Evolutionary conservation across 2,329 filamentous ascomycete genomes (phyloP), one percentile per base, ranked within the genome.

Genomic region (Verticillium klebahnii): DNA sequence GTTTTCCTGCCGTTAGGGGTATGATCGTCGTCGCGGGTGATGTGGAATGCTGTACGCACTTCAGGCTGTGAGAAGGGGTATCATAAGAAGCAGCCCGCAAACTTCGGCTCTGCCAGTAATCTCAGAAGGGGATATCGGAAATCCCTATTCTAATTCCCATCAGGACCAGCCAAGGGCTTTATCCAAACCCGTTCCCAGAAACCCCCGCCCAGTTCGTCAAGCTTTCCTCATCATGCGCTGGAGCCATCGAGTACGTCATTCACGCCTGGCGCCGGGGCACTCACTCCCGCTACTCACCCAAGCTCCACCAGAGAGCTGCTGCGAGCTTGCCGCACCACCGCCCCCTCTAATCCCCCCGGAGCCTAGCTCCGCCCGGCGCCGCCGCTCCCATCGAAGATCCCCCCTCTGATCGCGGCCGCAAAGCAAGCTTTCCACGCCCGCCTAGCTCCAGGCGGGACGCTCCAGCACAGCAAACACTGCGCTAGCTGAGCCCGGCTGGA

Each of bases 341-440:
- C 39, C 39, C n/a, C 39, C 8, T 15, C 7, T 45, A 8, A 7
- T 15, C 39, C 15, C 39, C 45, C n/a, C 57, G 37, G 57, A 34
- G 39, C 36, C 39, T 58, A 58, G 57, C 57, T 58, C 57, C 57
- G 57, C 19, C 56, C 56, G 36, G 56, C 56, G 56, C 6, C 45
- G 45, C 45, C 45, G 45, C 45, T 50, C 45, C 45, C 45, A 50
- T 50, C 45, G 45, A 50, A 50, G 45, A 50, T 25, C 45, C 45
- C 45, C 45, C 19, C 19, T 50, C 45, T 50, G 45, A 50, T 50
- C 45, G 45, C 45, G 19, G 45, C 19, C 19, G 45, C 45, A 23
- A 25, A 50, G 45, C 45, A 50, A 25, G 45, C 45, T 50, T 50
- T 50, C 23, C 7, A 23, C n/a, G 45, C 6, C 8, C 11, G 19